Percentiles rank a stretch among this genome's conserved stretches.
phyloP scores from a whole-genome alignment of 2,329 filamentous ascomycete species.

The Hypoxylon sp. region DNA sequence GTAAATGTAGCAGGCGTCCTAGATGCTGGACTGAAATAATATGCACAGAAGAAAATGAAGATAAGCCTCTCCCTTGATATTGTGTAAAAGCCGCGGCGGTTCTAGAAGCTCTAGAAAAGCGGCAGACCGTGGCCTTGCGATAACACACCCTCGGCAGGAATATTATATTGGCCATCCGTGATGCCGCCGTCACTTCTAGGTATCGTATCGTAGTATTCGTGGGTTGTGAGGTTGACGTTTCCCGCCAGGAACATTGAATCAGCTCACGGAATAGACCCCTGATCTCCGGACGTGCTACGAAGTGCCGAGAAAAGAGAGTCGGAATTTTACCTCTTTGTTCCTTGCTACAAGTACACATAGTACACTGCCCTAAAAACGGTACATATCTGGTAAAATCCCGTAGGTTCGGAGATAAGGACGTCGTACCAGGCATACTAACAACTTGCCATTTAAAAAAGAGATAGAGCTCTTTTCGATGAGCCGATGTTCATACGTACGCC shows the following conservation, averaged over 20 bases:
- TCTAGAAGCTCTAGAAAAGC: slow-evolving; percentile 40
- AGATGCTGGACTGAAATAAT: slow-evolving; percentile 17
- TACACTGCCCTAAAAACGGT: no score
- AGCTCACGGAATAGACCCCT: slow-evolving; percentile 32
- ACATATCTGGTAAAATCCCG: slow-evolving; percentile 23
- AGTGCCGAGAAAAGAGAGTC: slow-evolving; percentile 24
- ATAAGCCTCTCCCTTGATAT: slow-evolving; percentile 28
- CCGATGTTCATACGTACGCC: slow-evolving; percentile 10
- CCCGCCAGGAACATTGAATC: slow-evolving; percentile 3
- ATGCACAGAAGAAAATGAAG: slow-evolving; percentile 3
- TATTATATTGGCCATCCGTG: slow-evolving; percentile 10
- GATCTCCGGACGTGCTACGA: slow-evolving; percentile 27
- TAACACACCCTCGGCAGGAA: slow-evolving; percentile 15
- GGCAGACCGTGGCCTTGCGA: slow-evolving; percentile 4
- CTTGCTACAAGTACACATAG: no score
- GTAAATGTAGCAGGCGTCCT: slow-evolving; percentile 5
- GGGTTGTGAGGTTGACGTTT: slow-evolving; percentile 5
- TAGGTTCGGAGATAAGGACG: slow-evolving; percentile 27
- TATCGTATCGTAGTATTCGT: slow-evolving; percentile 24
- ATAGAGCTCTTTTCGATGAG: slow-evolving; percentile 7
- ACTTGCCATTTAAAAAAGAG: slow-evolving; percentile 15
- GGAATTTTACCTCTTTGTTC: slow-evolving; percentile 21
- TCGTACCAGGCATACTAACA: slow-evolving; percentile 1
- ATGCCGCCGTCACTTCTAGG: slow-evolving; percentile 21
- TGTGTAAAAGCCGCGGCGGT: slow-evolving; percentile 31